Percentiles rank a stretch among this genome's conserved stretches.
Conservation (phyloP, 176 grass and related monocot species). For the Juncus inflexus region DNA sequence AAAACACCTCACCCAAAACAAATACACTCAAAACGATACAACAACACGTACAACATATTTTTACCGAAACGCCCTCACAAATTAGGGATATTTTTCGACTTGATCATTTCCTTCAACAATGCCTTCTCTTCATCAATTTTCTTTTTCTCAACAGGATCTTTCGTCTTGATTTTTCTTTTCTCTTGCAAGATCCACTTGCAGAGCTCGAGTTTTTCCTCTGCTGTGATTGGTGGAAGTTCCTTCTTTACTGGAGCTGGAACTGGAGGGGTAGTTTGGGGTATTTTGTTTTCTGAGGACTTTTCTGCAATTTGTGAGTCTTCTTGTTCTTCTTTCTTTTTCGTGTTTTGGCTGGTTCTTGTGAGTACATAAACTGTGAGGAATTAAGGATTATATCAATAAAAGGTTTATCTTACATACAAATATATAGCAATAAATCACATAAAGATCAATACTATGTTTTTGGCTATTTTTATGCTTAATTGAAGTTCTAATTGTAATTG, state of each 20-base stretch:
- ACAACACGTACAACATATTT: background rate
- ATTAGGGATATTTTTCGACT: constrained; percentile 39
- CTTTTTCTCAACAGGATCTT: constrained; percentile 47
- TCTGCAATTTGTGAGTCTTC: constrained; percentile 30
- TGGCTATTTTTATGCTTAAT: too few relatives aligned
- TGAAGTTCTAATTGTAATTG: too few relatives aligned
- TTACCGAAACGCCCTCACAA: constrained; percentile 40
- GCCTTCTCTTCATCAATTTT: constrained; percentile 80
- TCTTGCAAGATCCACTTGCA: constrained; percentile 93
- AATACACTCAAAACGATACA: background rate
- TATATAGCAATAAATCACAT: too few relatives aligned
- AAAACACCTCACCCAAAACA: too few relatives aligned
- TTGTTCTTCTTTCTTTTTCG: constrained; percentile 11
- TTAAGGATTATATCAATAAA: background rate
- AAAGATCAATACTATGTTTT: too few relatives aligned
- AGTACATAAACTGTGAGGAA: constrained; percentile 63
- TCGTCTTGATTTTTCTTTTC: constrained; percentile 67
- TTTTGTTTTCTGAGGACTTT: constrained; percentile 45
- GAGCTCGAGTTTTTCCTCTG: constrained; percentile 62
- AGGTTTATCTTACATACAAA: too few relatives aligned
- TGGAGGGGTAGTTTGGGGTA: constrained; percentile 25
- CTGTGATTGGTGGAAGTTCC: constrained; percentile 49
- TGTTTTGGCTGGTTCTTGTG: constrained; percentile 42
- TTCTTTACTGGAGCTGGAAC: constrained; percentile 24
- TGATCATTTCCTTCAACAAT: constrained; percentile 82